Conservation (phyloP, 2,329 filamentous ascomycete species). For the Achaetomium macrosporum region DNA sequence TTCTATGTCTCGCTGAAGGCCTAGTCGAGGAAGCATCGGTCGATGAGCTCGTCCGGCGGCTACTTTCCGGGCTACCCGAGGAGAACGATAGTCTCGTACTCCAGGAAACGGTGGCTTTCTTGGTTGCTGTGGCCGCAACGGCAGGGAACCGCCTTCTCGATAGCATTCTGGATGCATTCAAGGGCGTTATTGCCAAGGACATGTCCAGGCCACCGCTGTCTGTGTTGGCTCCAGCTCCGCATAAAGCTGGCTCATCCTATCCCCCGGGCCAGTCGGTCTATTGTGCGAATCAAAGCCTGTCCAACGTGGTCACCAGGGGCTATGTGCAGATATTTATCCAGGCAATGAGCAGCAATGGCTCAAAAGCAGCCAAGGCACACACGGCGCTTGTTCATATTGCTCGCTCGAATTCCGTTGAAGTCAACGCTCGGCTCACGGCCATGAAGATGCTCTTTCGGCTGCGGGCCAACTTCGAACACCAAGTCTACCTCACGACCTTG, state of each 20-base stretch:
- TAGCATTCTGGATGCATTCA: conserved; percentile 49
- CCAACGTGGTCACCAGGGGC: conserved; percentile 65
- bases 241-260: conserved; percentile 21
- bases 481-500: conserved; percentile 63
- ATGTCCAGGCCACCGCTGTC: conserved; percentile 39
- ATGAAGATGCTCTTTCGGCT: conserved; percentile 77
- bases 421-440: conserved; percentile 65
- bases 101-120: conserved; percentile 57
- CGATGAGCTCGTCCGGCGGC: conserved; percentile 52
- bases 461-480: conserved; percentile 73
- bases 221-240: conserved; percentile 24
- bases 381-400: conserved; percentile 59
- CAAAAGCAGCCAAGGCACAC: conserved; percentile 59
- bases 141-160: conserved; percentile 55
- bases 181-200: conserved; percentile 45
- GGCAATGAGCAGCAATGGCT: conserved; percentile 59
- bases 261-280: conserved; percentile 26
- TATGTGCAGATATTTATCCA: conserved; percentile 72
- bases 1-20: conserved; percentile 53
- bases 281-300: conserved; percentile 45
- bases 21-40: conserved; percentile 54
- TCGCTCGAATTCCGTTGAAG: conserved; percentile 52
- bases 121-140: conserved; percentile 57
- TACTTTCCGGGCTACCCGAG: conserved; percentile 54
- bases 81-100: conserved; percentile 63